Percentiles rank a stretch among this genome's conserved stretches.
Conservation (phyloP, 1,139 yeast species). For the Yamadazyma friedrichii region DNA sequence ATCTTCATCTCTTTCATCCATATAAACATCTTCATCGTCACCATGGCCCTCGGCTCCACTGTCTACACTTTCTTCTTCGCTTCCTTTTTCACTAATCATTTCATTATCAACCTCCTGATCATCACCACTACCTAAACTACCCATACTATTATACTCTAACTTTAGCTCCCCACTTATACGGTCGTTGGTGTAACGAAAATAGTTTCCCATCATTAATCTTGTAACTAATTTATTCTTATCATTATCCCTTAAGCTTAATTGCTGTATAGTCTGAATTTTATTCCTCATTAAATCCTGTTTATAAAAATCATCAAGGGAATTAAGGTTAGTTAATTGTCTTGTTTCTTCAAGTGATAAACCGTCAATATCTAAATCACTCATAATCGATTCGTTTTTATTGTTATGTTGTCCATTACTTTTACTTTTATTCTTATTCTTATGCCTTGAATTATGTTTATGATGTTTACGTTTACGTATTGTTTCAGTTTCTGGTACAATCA, state of each 20-base stretch:
- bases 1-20: constrained; percentile 14
- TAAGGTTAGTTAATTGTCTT: constrained; percentile 35
- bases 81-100: neutral
- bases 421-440: constrained; percentile 3
- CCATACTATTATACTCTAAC: constrained; percentile 1
- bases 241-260: constrained; percentile 44
- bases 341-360: constrained; percentile 39
- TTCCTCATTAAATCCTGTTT: constrained; percentile 53
- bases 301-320: constrained; percentile 47
- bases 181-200: constrained; percentile 46
- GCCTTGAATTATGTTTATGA: constrained; percentile 9
- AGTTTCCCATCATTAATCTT: constrained; percentile 73
- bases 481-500: constrained; percentile 43
- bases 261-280: constrained; percentile 57
- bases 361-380: constrained; percentile 38
- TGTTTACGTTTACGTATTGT: constrained; percentile 8
- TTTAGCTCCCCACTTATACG: constrained; percentile 19
- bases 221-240: constrained; percentile 68
- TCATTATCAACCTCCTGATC: constrained; percentile 3
- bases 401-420: neutral
- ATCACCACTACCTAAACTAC: constrained; percentile 6
- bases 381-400: constrained; percentile 1
- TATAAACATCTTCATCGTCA: constrained; percentile 3
- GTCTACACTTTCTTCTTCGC: neutral
- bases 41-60: neutral